Evolutionary conservation across 2,329 filamentous ascomycete species (phyloP).

Genomic region (Cyclaneusma minus): DNA sequence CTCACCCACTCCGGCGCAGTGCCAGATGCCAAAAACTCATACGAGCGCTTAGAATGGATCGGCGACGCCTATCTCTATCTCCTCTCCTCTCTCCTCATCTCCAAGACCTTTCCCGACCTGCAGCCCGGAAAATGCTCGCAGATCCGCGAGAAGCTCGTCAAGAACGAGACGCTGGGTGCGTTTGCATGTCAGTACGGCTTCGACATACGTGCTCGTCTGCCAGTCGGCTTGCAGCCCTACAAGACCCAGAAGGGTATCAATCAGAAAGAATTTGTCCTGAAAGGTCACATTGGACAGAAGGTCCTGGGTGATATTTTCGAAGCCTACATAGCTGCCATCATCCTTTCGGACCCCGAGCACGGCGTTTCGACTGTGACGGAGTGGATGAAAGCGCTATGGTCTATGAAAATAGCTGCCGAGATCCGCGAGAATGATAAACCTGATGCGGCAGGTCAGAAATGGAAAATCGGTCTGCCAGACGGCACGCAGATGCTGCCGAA

Average conservation of each 20-base stretch:
- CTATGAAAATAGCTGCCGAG: conserved; percentile 40
- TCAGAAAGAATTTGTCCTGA: conserved; percentile 1
- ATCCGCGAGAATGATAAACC: conserved; percentile 29
- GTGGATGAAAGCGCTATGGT: conserved; percentile 70
- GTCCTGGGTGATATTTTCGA: conserved; percentile 80
- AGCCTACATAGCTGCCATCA: conserved; percentile 69
- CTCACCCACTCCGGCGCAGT: conserved; percentile 41
- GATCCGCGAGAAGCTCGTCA: conserved; percentile 63
- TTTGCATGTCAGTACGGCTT: conserved; percentile 61
- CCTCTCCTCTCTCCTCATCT: conserved; percentile 61
- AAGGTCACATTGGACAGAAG: conserved; percentile 26
- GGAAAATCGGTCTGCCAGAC: conserved; percentile 4
- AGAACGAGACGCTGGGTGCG: conserved; percentile 59
- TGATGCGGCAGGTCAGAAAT: no score
- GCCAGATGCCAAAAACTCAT: conserved; percentile 28
- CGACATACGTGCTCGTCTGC: conserved; percentile 45
- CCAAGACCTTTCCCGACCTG: conserved; percentile 50
- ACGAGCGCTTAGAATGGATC: conserved; percentile 78
- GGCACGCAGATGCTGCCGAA: no score
- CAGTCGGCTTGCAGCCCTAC: conserved; percentile 24
- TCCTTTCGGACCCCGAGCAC: conserved; percentile 47
- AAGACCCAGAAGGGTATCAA: conserved; percentile 11
- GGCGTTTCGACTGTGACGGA: conserved; percentile 45
- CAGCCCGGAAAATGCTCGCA: conserved; percentile 56
- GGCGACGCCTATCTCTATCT: conserved; percentile 78